Conservation (phyloP, 139 green algal genomes). For the Spirogloea muscicola region DNA sequence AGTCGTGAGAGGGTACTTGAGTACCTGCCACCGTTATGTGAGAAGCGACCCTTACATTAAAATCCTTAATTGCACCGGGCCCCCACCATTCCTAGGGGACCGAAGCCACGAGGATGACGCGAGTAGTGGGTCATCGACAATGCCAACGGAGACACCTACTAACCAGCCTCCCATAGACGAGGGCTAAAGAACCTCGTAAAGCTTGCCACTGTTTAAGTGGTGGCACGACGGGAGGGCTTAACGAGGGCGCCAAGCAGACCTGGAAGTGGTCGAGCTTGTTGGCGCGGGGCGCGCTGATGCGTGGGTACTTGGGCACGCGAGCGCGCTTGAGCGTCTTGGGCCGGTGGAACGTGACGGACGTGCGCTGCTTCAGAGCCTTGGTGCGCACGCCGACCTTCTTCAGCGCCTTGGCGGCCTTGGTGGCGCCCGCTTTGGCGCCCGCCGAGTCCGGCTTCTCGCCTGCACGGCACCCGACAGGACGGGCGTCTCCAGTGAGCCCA, state of each 20-base stretch:
- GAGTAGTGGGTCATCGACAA: too few species aligned
- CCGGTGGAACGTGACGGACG: conserved; percentile 61
- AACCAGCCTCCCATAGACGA: too few species aligned
- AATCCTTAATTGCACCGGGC: conserved; percentile 72
- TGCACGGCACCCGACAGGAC: too few species aligned
- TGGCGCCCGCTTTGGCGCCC: conserved; percentile 62
- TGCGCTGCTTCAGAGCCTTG: conserved; percentile 47
- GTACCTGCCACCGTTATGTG: conserved; percentile 57
- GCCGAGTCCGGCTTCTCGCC: too few species aligned
- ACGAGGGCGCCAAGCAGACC: too few species aligned
- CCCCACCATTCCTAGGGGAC: conserved; percentile 57
- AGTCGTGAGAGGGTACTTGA: conserved; percentile 97
- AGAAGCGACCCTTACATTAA: conserved; percentile 55
- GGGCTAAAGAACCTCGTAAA: too few species aligned
- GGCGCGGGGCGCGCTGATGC: conserved; percentile 26
- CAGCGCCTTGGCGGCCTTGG: conserved; percentile 81
- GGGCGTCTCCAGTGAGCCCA: too few species aligned
- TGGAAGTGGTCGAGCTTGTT: conserved; percentile 57
- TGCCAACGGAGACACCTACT: too few species aligned
- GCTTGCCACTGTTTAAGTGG: conserved; percentile 12
- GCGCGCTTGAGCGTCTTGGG: conserved; percentile 85
- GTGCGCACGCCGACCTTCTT: conserved; percentile 86
- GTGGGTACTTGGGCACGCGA: conserved; percentile 52
- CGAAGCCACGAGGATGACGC: background rate
- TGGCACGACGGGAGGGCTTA: background rate